Evolutionary conservation across 2,329 filamentous ascomycete genomes (phyloP), one percentile per base, ranked within the genome.

Genomic region (Colletotrichum abscissum): DNA sequence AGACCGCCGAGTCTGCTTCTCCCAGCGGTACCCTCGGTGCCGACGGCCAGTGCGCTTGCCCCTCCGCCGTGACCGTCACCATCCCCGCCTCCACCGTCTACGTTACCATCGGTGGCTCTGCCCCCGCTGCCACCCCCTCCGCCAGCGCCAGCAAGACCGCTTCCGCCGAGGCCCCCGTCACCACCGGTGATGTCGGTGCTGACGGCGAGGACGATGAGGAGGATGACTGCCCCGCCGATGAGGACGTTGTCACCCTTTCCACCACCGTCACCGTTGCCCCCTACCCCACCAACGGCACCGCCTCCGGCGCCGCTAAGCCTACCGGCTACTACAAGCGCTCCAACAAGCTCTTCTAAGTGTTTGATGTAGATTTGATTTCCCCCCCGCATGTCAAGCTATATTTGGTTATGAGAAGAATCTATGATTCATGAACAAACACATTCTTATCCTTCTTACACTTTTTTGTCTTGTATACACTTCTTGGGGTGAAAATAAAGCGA

Each of bases 271-370:
- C 77, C 60, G 76, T 78, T 42, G 79, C 76, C 64, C 76, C 72
- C 78, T 84, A 73, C 85, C 85, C 75, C 85, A 81, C 81, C 85
- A 84, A 84, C 81, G 80, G 80, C 72, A 83, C 83, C 63, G 74
- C 73, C 69, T 75, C 81, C 59, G 81, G 81, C 63, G 78, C 76
- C 46, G 78, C 81, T 49, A 74, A 74, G 54, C 81, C 83, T 72
- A 81, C 83, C 67, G 83, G 82, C 75, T 81, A 80, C 76, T 78
- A 78, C 69, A 78, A 78, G 69, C 79, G 72, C 68, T 75, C 73
- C 67, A 62, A 71, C 71, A 74, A 74, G 70, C 70, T 73, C 67
- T 73, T 70, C 46, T 73, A 70, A 62, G 67, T 73, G 70, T 65
- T 65, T 52, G 70, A 73, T 73, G 67, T 73, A 70, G 67, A 70